phyloP scores from a whole-genome alignment of 495 filamentous ascomycete genomes.

The Daldinia vernicosa region DNA sequence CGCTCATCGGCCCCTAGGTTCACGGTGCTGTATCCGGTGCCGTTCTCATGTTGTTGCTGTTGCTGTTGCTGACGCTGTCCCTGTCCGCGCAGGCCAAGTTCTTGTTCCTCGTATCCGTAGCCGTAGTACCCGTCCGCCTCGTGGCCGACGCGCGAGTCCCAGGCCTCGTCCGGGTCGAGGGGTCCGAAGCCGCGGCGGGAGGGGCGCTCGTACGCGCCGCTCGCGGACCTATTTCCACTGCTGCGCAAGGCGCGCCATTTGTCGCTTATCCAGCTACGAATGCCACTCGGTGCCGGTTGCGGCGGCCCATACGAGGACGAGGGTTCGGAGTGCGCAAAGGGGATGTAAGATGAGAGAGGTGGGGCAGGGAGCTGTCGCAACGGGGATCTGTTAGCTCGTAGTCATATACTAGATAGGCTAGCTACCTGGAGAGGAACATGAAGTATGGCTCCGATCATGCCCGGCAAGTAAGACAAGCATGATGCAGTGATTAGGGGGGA shows the following conservation, averaged over 20 bases:
- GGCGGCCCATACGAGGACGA: conserved; percentile 54
- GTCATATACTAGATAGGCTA: not conserved
- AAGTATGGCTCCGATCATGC: conserved; percentile 25
- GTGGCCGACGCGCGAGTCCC: conserved; percentile 72
- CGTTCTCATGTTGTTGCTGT: conserved; percentile 32
- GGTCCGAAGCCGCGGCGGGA: conserved; percentile 56
- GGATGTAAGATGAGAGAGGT: conserved; percentile 68
- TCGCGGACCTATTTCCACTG: conserved; percentile 60
- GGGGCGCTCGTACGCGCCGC: conserved; percentile 69
- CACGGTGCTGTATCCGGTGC: conserved; percentile 59
- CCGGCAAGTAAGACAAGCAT: conserved; percentile 34
- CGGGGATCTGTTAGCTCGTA: conserved; percentile 4
- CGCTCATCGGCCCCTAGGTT: conserved; percentile 52
- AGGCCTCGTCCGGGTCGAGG: conserved; percentile 77
- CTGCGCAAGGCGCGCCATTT: conserved; percentile 58
- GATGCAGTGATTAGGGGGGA: conserved; percentile 30
- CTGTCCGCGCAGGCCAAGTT: conserved; percentile 56
- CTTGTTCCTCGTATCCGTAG: conserved; percentile 68
- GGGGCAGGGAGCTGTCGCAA: conserved; percentile 65
- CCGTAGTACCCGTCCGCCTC: conserved; percentile 62
- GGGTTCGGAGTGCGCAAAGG: conserved; percentile 53
- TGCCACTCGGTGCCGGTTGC: conserved; percentile 64
- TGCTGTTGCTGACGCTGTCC: not conserved
- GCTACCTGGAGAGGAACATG: not conserved
- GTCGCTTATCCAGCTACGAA: conserved; percentile 67